Base-by-base conservation (phyloP, 2,329 filamentous ascomycete species). In the Purpureocillium lavendulum region DNA sequence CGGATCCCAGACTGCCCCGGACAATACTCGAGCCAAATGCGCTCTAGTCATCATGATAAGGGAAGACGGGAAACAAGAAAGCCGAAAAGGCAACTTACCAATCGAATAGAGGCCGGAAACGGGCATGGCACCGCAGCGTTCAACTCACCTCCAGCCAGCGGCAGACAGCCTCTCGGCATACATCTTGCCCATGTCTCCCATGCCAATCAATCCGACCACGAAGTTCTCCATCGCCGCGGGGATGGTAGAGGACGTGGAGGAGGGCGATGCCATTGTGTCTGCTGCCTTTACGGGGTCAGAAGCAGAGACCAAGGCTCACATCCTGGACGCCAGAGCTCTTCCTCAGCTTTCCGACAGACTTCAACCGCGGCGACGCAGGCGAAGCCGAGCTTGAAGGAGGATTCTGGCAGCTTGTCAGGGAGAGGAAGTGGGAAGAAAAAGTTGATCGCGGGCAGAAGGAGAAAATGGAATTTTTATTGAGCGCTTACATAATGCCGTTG, bases 11-110 rank as follows among this genome's bases (percentile, higher is more conserved):
- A 65, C 65, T 64, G 60, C 69, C 66, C 69, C 72, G 69, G 66
- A 71, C 80, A 79, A 88, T 94, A 75, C 90, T 97, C 90, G 87
- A 97, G 90, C 90, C 90, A 97, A 97, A 97, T 97, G 90, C 90
- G 89, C 90, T 97, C 90, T 90, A 87, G 90, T 97, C 90, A 97
- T 97, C 90, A 94, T 88, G 29, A 30, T 12, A 30, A 13, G 13
- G 7, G 29, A 7, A 61, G 62, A 62, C 26, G 61, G 56, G 44
- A 40, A 56, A 48, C 6, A 45, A 43, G 36, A 31, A 39, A 36
- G 33, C 17, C 42, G 26, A 40, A 45, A 41, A 30, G 21, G 18
- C 26, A 32, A 58, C 66, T 64, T 62, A 69, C 66, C 59, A 32
- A 7, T 31, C 12, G 1, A 28, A 18, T 24, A 60, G 54, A 46